Conservation (phyloP, 768 basidiomycete genomes). For the Mycena polygramma region DNA sequence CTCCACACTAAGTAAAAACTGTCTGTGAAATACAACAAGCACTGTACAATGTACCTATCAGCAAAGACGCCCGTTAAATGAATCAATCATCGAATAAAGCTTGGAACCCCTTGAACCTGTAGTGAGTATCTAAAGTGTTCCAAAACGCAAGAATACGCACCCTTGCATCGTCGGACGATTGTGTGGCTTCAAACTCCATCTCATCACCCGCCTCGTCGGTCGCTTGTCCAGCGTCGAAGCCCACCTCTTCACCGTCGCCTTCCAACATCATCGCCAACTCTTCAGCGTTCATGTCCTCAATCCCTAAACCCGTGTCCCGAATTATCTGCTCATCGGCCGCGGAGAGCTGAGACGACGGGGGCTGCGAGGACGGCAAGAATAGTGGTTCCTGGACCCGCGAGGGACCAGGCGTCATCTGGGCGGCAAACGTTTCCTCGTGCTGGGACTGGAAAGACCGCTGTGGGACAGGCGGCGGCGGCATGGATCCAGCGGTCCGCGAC, state of each 20-base stretch:
- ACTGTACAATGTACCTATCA: conserved; percentile 1
- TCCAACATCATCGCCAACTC: conserved; percentile 74
- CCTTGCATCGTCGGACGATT: conserved; percentile 49
- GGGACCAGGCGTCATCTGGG: conserved; percentile 28
- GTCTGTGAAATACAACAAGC: conserved; percentile 20
- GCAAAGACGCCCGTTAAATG: neutral
- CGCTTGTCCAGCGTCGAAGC: conserved; percentile 50
- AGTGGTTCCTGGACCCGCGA: conserved; percentile 52
- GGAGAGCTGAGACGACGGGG: conserved; percentile 71
- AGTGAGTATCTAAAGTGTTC: conserved; percentile 1
- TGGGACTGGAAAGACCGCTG: conserved; percentile 37
- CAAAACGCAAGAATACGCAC: conserved; percentile 43
- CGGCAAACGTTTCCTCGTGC: conserved; percentile 18
- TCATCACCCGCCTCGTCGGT: conserved; percentile 46
- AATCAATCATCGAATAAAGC: conserved; percentile 66
- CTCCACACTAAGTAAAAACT: conserved; percentile 25
- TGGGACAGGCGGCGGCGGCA: conserved; percentile 55
- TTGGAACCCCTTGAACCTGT: conserved; percentile 54
- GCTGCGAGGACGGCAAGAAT: conserved; percentile 58
- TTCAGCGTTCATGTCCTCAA: conserved; percentile 73
- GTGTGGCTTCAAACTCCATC: conserved; percentile 56
- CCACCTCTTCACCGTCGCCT: conserved; percentile 70
- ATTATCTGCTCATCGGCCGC: conserved; percentile 65
- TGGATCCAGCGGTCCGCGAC: conserved; percentile 48
- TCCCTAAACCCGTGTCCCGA: conserved; percentile 72